These are phyloP conservation scores for Sporothrix mexicana DNA, from an alignment of 2,329 filamentous ascomycete genomes.

Conservation along the genomic window DNA sequence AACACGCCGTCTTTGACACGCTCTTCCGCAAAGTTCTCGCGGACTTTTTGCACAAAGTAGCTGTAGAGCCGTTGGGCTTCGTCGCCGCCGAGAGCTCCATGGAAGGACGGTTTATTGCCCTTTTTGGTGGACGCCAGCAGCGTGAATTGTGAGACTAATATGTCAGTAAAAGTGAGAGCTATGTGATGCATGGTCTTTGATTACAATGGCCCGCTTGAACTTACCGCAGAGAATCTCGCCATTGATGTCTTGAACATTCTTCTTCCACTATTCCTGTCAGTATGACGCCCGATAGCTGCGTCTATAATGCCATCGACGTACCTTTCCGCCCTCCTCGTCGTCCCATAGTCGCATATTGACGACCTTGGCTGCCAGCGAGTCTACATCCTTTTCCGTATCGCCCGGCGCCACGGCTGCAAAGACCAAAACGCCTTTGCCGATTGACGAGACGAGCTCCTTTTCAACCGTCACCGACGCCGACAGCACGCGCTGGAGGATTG, in stretches of 20 bases:
- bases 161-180: neutral
- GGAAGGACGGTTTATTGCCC: slow-evolving; percentile 93
- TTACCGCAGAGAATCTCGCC: slow-evolving; percentile 94
- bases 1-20: slow-evolving; percentile 95
- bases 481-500: slow-evolving; percentile 89
- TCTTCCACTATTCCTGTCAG: slow-evolving; percentile 70
- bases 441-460: slow-evolving; percentile 84
- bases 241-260: slow-evolving; percentile 81
- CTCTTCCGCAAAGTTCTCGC: slow-evolving; percentile 71
- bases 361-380: slow-evolving; percentile 82
- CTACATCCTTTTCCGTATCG: slow-evolving; percentile 87
- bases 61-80: slow-evolving; percentile 84
- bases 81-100: slow-evolving; percentile 79
- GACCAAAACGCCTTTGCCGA: slow-evolving; percentile 87
- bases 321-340: slow-evolving; percentile 72
- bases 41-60: slow-evolving; percentile 78
- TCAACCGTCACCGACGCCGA: slow-evolving; percentile 97
- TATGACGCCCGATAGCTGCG: neutral
- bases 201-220: slow-evolving; percentile 38
- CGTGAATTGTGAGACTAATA: slow-evolving; percentile 91
- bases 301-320: slow-evolving; percentile 45
- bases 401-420: slow-evolving; percentile 90
- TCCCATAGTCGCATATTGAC: slow-evolving; percentile 93
- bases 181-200: no score
- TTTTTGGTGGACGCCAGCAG: slow-evolving; percentile 93